Evolutionary conservation across 2,329 filamentous ascomycete genomes (phyloP).

Genomic region (Aureobasidium sp.): DNA sequence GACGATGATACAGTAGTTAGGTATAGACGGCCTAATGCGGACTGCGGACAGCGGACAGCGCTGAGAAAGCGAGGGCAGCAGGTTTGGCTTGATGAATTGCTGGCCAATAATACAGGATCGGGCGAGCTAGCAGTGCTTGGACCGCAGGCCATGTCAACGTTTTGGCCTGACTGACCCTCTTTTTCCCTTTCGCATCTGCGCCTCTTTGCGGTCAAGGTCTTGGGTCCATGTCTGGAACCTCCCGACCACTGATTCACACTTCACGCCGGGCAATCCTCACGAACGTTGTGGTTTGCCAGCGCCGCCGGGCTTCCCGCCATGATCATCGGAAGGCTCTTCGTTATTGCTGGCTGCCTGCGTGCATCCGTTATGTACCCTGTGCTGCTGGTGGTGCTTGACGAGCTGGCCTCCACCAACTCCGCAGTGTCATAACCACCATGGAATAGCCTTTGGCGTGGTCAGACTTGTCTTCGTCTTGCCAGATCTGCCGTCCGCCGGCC

Average conservation of each 20-base stretch:
- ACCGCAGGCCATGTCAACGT: conserved; percentile 16
- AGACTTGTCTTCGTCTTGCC: conserved; percentile 6
- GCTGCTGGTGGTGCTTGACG: conserved; percentile 15
- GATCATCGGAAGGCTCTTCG: conserved; percentile 16
- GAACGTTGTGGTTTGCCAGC: conserved; percentile 17
- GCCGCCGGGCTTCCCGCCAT: conserved; percentile 16
- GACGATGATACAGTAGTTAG: conserved; percentile 12
- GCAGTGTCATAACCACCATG: conserved; percentile 15
- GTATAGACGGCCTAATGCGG: conserved; percentile 15
- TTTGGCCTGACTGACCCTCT: conserved; percentile 16
- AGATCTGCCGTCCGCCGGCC: neutral
- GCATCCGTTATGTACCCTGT: conserved; percentile 17
- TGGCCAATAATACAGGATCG: conserved; percentile 10
- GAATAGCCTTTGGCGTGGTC: conserved; percentile 15
- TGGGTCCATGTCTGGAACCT: conserved; percentile 17
- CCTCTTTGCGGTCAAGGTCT: conserved; percentile 17
- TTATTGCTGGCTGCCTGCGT: conserved; percentile 16
- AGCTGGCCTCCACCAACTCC: conserved; percentile 14
- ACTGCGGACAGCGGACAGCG: conserved; percentile 1
- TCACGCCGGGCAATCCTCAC: conserved; percentile 17
- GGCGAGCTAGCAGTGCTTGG: conserved; percentile 9
- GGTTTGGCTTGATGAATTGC: conserved; percentile 3
- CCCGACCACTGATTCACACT: conserved; percentile 17
- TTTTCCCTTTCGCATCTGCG: conserved; percentile 17
- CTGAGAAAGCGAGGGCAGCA: conserved; percentile 2